phyloP scores from a whole-genome alignment of 495 filamentous ascomycete genomes.

The Pseudotulostoma volvatum region DNA sequence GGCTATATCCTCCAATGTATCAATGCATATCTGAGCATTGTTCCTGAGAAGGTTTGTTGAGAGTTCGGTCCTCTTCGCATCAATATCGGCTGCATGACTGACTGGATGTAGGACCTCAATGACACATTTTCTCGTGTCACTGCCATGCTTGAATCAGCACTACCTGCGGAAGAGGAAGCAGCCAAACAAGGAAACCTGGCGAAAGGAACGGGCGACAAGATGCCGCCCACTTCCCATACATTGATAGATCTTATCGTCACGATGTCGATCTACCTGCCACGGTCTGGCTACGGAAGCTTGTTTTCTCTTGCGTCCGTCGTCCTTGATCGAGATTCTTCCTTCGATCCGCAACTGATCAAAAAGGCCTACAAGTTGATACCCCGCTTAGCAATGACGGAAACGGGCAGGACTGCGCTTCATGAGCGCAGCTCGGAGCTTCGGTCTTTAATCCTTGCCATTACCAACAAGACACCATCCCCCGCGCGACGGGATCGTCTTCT shows the following conservation, averaged over 20 bases:
- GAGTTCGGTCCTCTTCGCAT: not conserved
- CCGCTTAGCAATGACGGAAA: slow-evolving; percentile 62
- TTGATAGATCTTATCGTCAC: slow-evolving; percentile 93
- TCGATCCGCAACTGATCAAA: slow-evolving; percentile 90
- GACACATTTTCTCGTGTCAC: slow-evolving; percentile 78
- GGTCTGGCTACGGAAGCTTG: slow-evolving; percentile 60
- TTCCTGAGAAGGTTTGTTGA: slow-evolving; percentile 39
- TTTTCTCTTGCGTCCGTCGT: slow-evolving; percentile 72
- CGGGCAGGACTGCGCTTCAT: slow-evolving; percentile 50
- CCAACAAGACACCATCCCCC: slow-evolving; percentile 69
- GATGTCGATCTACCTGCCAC: slow-evolving; percentile 80
- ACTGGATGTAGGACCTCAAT: slow-evolving; percentile 47
- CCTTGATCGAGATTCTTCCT: slow-evolving; percentile 38
- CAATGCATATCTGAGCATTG: slow-evolving; percentile 84
- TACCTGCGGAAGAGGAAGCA: slow-evolving; percentile 38
- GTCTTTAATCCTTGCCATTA: slow-evolving; percentile 53
- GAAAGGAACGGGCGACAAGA: slow-evolving; percentile 43
- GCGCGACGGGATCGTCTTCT: slow-evolving; percentile 69
- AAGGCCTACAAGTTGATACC: slow-evolving; percentile 97
- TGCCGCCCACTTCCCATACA: slow-evolving; percentile 89
- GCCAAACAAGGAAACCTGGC: slow-evolving; percentile 43
- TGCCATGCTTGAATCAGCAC: slow-evolving; percentile 59
- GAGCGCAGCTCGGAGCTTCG: slow-evolving; percentile 64
- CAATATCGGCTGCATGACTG: slow-evolving; percentile 4
- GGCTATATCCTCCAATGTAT: slow-evolving; percentile 83